A percentile compares a stretch with the other conserved stretches of the same genome.
Evolutionary conservation across 129 eudicot genomes (phyloP).

Genomic region (Lactuca saligna): DNA sequence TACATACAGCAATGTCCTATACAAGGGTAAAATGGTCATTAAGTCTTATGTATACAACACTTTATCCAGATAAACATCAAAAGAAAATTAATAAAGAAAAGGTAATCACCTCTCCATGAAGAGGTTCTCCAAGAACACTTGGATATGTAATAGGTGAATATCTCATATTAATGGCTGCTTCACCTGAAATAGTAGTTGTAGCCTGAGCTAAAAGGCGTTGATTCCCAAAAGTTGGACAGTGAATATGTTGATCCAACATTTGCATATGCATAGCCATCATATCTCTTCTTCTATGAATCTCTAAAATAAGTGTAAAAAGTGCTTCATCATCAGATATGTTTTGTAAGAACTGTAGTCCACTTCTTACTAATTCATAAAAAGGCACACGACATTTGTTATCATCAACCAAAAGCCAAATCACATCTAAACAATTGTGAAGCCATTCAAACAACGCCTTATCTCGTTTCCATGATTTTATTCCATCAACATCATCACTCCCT

Average conservation of each 20-base stretch:
- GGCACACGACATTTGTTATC: slow-evolving; percentile 92
- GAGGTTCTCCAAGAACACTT: slow-evolving; percentile 96
- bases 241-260: slow-evolving; percentile 97
- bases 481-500: slow-evolving; percentile 67
- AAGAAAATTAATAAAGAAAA: too few relatives aligned
- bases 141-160: slow-evolving; percentile 97
- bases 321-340: slow-evolving; percentile 96
- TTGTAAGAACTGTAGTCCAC: slow-evolving; percentile 85
- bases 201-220: slow-evolving; percentile 79
- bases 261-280: slow-evolving; percentile 99
- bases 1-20: slow-evolving; percentile 86
- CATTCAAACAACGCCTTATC: slow-evolving; percentile 82
- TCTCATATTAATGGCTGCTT: slow-evolving; percentile 71
- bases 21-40: not conserved
- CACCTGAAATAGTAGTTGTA: slow-evolving; percentile 61
- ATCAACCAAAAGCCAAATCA: slow-evolving; percentile 86
- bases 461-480: slow-evolving; percentile 63
- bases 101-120: slow-evolving; percentile 91
- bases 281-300: slow-evolving; percentile 90
- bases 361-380: slow-evolving; percentile 83
- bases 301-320: slow-evolving; percentile 86
- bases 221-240: slow-evolving; percentile 93
- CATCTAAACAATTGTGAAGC: slow-evolving; percentile 91
- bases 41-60: too few relatives aligned
- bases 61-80: too few relatives aligned